Evolutionary conservation across 1,284 basidiomycete species (phyloP).

Genomic region (Leccinum subspadiceum): DNA sequence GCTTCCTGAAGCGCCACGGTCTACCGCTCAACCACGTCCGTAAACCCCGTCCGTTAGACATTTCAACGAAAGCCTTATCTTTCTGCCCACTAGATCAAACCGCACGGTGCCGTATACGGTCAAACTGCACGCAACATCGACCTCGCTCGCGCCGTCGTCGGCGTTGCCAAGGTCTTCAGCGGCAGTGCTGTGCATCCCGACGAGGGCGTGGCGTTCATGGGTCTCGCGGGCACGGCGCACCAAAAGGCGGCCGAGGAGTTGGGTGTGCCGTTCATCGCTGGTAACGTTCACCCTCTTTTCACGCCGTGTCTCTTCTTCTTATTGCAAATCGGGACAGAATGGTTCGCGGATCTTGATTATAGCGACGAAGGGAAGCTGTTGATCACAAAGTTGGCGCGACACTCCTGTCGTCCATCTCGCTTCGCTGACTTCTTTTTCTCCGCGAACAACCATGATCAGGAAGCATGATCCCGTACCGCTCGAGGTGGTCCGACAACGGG

Average conservation of each 20-base stretch:
- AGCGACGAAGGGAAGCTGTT: constrained; percentile 50
- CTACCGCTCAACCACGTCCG: constrained; percentile 51
- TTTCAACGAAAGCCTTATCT: neutral
- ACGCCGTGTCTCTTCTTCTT: neutral
- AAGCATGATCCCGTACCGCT: constrained; percentile 49
- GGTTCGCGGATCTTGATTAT: constrained; percentile 64
- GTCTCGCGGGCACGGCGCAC: constrained; percentile 59
- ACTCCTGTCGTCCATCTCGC: neutral
- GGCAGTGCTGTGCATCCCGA: constrained; percentile 16
- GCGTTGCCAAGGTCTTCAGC: constrained; percentile 49
- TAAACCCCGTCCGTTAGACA: neutral
- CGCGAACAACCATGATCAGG: constrained; percentile 30
- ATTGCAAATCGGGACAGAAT: constrained; percentile 39
- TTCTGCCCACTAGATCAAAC: constrained; percentile 40
- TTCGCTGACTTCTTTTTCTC: neutral
- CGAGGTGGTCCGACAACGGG: constrained; percentile 44
- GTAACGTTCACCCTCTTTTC: constrained; percentile 29
- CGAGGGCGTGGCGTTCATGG: constrained; percentile 50
- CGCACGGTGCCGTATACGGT: constrained; percentile 58
- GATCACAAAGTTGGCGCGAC: constrained; percentile 49
- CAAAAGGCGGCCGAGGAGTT: constrained; percentile 50
- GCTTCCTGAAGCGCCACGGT: constrained; percentile 51
- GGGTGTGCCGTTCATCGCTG: constrained; percentile 57
- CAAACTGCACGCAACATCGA: constrained; percentile 51
- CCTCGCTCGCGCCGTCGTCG: constrained; percentile 50